These are phyloP conservation scores for Mycena sp. DNA, from an alignment of 1,284 basidiomycete genomes.

Conservation along the genomic window DNA sequence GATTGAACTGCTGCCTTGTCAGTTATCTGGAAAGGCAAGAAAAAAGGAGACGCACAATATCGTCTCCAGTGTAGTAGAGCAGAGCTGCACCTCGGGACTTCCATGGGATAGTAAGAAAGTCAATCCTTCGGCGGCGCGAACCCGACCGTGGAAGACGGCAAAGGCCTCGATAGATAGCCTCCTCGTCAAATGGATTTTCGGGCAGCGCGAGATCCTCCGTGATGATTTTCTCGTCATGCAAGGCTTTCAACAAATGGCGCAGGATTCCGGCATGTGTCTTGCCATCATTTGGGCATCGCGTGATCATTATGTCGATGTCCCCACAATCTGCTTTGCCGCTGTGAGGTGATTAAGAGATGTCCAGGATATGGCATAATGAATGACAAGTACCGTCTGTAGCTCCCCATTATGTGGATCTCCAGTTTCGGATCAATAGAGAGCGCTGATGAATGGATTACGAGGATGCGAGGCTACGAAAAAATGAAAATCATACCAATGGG, in stretches of 20 bases:
- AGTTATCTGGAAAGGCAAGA: neutral
- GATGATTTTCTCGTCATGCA: constrained; percentile 53
- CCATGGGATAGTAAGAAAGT: constrained; percentile 85
- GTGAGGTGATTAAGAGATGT: constrained; percentile 4
- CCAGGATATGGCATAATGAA: too few relatives aligned
- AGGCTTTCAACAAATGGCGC: constrained; percentile 12
- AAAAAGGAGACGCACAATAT: constrained; percentile 66
- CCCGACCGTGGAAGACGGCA: constrained; percentile 58
- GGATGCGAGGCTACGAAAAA: neutral
- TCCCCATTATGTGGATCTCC: constrained; percentile 89
- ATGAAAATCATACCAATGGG: constrained; percentile 59
- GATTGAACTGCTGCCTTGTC: constrained; percentile 76
- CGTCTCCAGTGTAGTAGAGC: constrained; percentile 91
- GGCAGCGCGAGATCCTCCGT: constrained; percentile 83
- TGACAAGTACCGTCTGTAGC: constrained; percentile 85
- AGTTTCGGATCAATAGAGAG: constrained; percentile 75
- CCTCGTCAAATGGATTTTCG: constrained; percentile 70
- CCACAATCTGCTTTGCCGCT: constrained; percentile 84
- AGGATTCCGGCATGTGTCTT: constrained; percentile 68
- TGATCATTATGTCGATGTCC: constrained; percentile 91
- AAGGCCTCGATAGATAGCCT: constrained; percentile 84
- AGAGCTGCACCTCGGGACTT: constrained; percentile 82
- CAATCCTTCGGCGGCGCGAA: constrained; percentile 77
- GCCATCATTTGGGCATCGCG: constrained; percentile 77
- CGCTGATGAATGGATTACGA: constrained; percentile 52